These are phyloP conservation scores for Lathyrus aphaca DNA, from an alignment of 306 rosid species.

Conservation along the genomic window DNA sequence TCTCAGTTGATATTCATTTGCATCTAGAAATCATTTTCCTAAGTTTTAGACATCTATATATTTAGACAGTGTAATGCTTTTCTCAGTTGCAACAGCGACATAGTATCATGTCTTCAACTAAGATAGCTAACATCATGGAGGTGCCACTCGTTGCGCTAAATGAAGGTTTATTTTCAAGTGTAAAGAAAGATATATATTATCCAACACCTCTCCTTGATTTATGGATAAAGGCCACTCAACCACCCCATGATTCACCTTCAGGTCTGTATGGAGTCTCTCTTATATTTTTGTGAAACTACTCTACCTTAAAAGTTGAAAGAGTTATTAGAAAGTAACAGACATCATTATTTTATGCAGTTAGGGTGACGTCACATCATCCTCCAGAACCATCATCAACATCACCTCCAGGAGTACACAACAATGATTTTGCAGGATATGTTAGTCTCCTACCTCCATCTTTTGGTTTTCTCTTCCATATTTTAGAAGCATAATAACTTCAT, in stretches of 20 bases:
- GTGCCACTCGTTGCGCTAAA: conserved; percentile 67
- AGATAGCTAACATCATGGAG: conserved; percentile 71
- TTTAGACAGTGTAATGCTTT: conserved; percentile 11
- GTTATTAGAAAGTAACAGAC: conserved; percentile 28
- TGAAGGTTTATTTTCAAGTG: conserved; percentile 53
- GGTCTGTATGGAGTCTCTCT: conserved; percentile 52
- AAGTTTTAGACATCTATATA: conserved; percentile 7
- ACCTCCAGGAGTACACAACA: conserved; percentile 43
- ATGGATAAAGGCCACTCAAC: conserved; percentile 65
- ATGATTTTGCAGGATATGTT: conserved; percentile 52
- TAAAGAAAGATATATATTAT: conserved; percentile 61
- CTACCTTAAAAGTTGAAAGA: conserved; percentile 7
- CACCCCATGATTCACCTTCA: conserved; percentile 60
- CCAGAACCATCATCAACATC: conserved; percentile 63
- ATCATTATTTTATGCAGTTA: conserved; percentile 47
- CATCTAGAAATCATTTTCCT: conserved; percentile 17
- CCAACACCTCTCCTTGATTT: conserved; percentile 67
- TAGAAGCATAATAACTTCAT: conserved; percentile 20
- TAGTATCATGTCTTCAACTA: conserved; percentile 46
- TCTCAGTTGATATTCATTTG: conserved; percentile 32
- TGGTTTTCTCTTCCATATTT: conserved; percentile 28
- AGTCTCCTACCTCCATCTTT: conserved; percentile 39
- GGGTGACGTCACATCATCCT: conserved; percentile 52
- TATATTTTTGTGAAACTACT: not conserved
- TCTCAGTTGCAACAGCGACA: conserved; percentile 37